These are phyloP conservation scores for Hypoxylon sp. DNA, from an alignment of 2,329 filamentous ascomycete genomes.

Conservation along the genomic window DNA sequence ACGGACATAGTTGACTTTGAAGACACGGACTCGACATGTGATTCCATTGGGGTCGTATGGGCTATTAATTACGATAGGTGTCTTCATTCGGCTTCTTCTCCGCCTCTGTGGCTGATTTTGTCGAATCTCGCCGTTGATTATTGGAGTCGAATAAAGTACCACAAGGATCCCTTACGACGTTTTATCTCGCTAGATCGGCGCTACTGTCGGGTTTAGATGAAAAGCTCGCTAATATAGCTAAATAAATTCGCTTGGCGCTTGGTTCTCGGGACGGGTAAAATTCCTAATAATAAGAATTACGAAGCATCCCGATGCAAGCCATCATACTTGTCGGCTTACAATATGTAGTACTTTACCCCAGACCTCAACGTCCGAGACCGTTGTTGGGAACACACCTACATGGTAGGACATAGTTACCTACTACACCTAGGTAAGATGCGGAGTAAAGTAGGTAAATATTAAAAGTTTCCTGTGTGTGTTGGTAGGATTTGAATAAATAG, in stretches of 20 bases:
- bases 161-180: slow-evolving; percentile 21
- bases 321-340: slow-evolving; percentile 14
- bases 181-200: slow-evolving; percentile 44
- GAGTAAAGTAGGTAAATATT: not conserved
- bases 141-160: slow-evolving; percentile 15
- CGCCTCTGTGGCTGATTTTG: not conserved
- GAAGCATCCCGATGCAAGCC: slow-evolving; percentile 31
- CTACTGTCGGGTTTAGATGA: slow-evolving; percentile 36
- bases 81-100: slow-evolving; percentile 13
- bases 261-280: slow-evolving; percentile 20
- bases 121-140: slow-evolving; percentile 16
- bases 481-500: slow-evolving; percentile 13
- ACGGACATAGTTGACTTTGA: slow-evolving; percentile 18
- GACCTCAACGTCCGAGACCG: slow-evolving; percentile 30
- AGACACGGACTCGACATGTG: slow-evolving; percentile 6
- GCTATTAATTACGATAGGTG: slow-evolving; percentile 17
- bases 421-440: slow-evolving; percentile 10
- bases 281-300: slow-evolving; percentile 38
- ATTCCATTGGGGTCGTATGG: slow-evolving; percentile 10
- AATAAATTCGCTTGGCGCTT: slow-evolving; percentile 34
- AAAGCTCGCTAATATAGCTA: slow-evolving; percentile 21
- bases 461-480: slow-evolving; percentile 2
- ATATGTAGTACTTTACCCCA: slow-evolving; percentile 28
- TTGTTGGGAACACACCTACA: slow-evolving; percentile 21
- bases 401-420: not conserved